Evolutionary conservation across 257 asterid genomes (phyloP).

Genomic region (Solanum ahanhuiri): DNA sequence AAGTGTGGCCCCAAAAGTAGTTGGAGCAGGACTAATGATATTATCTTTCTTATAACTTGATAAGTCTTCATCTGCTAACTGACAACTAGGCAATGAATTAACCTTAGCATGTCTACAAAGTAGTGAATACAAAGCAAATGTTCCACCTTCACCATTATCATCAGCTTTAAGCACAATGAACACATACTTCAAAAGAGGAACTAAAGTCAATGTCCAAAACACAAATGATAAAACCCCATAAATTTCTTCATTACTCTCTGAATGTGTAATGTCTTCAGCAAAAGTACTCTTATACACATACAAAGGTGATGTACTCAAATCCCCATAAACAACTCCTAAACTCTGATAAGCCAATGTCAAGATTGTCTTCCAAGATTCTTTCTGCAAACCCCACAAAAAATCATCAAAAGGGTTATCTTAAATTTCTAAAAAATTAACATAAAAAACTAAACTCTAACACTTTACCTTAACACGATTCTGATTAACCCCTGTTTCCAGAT

Average conservation of each 20-base stretch:
- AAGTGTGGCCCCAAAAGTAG: constrained; percentile 51
- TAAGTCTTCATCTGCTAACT: constrained; percentile 70
- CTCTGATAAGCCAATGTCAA: constrained; percentile 85
- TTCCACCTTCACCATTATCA: constrained; percentile 96
- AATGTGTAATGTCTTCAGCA: constrained; percentile 70
- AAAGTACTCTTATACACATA: constrained; percentile 84
- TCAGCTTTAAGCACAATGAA: constrained; percentile 84
- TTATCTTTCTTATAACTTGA: constrained; percentile 58
- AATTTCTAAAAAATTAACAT: neutral
- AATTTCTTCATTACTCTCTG: constrained; percentile 76
- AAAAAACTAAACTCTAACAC: neutral
- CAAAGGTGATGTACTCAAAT: constrained; percentile 82
- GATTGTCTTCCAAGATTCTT: constrained; percentile 72
- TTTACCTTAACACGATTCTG: constrained; percentile 59
- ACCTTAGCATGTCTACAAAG: constrained; percentile 77
- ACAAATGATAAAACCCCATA: constrained; percentile 76
- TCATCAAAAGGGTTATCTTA: neutral
- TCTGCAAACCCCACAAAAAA: constrained; percentile 37
- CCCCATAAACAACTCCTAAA: constrained; percentile 90
- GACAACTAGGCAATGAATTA: constrained; percentile 70
- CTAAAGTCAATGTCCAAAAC: constrained; percentile 79
- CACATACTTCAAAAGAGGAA: constrained; percentile 75
- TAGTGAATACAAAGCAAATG: constrained; percentile 82
- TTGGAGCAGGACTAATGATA: constrained; percentile 39
- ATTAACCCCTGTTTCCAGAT: constrained; percentile 51